Percentiles rank a stretch among this genome's conserved stretches.
Conservation (phyloP, 208 protist genomes). For the Leishmania braziliensis region DNA sequence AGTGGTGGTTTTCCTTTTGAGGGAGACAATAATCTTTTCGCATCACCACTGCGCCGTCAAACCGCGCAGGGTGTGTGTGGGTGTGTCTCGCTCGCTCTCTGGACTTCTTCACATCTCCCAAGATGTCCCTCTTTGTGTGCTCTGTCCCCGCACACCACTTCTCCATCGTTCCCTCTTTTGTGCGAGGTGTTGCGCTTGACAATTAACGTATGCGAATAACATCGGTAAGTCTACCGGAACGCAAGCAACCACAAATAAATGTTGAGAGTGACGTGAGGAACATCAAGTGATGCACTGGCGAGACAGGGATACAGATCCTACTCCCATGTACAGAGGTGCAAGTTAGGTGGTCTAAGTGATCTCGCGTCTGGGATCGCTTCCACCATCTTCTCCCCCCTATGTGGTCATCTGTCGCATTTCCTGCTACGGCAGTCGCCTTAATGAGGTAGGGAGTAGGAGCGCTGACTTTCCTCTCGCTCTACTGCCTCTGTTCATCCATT, state of each 20-base stretch:
- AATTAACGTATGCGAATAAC: constrained; percentile 4
- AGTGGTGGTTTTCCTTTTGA: background rate
- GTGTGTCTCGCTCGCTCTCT: background rate
- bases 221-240: background rate
- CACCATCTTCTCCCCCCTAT: background rate
- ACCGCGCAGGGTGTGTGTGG: background rate
- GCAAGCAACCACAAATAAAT: background rate
- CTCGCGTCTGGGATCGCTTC: background rate
- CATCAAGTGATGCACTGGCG: background rate
- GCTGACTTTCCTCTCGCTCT: too few relatives aligned
- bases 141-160: background rate
- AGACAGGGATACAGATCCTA: background rate
- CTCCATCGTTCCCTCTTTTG: background rate
- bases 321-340: background rate
- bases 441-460: background rate
- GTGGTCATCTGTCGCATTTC: background rate
- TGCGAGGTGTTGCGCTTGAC: background rate
- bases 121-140: background rate
- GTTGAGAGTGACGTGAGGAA: background rate
- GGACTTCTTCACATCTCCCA: background rate
- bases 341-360: background rate
- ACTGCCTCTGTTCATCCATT: background rate
- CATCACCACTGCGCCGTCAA: background rate
- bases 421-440: background rate
- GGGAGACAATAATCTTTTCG: background rate